These are phyloP conservation scores for Plectranthus barbatus DNA, from an alignment of 257 asterid genomes.

Conservation along the genomic window DNA sequence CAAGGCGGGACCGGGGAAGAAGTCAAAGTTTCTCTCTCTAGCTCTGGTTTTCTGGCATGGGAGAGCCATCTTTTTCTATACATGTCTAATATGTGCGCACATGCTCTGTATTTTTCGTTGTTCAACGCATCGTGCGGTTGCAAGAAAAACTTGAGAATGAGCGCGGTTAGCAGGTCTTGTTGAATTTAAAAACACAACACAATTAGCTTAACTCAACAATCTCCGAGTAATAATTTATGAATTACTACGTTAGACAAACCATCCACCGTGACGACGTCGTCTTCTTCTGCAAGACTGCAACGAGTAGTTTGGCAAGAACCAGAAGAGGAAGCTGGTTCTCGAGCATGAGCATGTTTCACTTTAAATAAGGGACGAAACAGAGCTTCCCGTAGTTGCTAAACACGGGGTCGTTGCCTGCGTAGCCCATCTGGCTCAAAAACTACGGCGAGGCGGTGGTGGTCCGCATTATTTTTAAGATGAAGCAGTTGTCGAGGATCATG, in stretches of 20 bases:
- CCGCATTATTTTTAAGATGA: not conserved
- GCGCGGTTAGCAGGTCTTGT: not conserved
- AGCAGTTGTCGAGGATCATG: conserved; percentile 11
- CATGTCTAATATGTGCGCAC: not conserved
- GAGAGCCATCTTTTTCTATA: not conserved
- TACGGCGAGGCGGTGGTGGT: not conserved
- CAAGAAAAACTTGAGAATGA: not conserved
- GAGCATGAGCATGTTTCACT: conserved; percentile 21
- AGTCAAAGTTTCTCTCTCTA: not conserved
- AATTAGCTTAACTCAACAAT: too few relatives aligned
- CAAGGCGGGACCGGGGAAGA: not conserved
- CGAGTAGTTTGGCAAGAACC: not conserved
- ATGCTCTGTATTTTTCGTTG: not conserved
- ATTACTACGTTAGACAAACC: conserved; percentile 4
- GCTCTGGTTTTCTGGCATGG: not conserved
- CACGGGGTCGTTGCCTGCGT: conserved; percentile 9
- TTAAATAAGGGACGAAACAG: conserved; percentile 10
- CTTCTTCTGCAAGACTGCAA: not conserved
- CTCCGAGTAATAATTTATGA: too few relatives aligned
- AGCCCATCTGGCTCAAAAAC: not conserved
- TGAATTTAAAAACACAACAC: not conserved
- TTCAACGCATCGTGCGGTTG: not conserved
- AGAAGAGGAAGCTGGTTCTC: conserved; percentile 19
- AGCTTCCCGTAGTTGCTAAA: conserved; percentile 27
- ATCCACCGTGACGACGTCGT: not conserved